phyloP scores from a whole-genome alignment of 805 yeast genomes.

The Candida nanaspora region DNA sequence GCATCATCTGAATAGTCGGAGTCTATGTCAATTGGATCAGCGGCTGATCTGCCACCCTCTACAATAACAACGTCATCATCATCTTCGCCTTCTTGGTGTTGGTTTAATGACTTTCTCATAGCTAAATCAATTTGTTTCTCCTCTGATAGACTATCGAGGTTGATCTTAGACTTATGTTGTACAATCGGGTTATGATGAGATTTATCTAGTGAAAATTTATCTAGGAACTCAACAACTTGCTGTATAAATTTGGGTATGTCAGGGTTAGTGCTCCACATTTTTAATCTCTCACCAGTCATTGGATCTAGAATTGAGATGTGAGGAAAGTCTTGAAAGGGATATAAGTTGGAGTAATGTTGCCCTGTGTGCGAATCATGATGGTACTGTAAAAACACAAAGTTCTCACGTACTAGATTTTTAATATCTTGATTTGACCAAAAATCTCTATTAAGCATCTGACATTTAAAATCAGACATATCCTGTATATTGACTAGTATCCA shows the following conservation, averaged over 20 bases:
- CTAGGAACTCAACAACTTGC: slow-evolving; percentile 65
- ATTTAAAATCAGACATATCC: slow-evolving; percentile 74
- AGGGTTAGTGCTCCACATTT: slow-evolving; percentile 71
- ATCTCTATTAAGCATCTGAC: slow-evolving; percentile 89
- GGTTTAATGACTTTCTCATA: slow-evolving; percentile 50
- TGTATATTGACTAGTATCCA: slow-evolving; percentile 90
- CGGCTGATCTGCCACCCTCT: slow-evolving; percentile 10
- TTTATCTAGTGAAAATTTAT: slow-evolving; percentile 56
- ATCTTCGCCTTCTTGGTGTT: slow-evolving; percentile 17
- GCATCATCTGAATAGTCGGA: slow-evolving; percentile 10
- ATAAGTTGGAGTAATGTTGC: slow-evolving; percentile 59
- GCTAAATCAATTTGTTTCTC: slow-evolving; percentile 82
- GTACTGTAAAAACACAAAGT: slow-evolving; percentile 82
- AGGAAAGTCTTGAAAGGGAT: slow-evolving; percentile 66
- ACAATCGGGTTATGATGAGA: slow-evolving; percentile 60
- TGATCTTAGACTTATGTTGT: slow-evolving; percentile 49
- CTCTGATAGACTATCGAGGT: slow-evolving; percentile 63
- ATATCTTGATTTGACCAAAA: slow-evolving; percentile 74
- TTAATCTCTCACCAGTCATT: slow-evolving; percentile 86
- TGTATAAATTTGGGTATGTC: slow-evolving; percentile 50
- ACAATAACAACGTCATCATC: slow-evolving; percentile 22
- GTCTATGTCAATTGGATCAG: slow-evolving; percentile 14
- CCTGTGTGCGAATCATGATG: slow-evolving; percentile 75
- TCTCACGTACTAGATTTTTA: slow-evolving; percentile 53
- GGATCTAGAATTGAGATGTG: slow-evolving; percentile 93